Conservation (phyloP, 2,329 filamentous ascomycete genomes). For the Botrytis fragariae region DNA sequence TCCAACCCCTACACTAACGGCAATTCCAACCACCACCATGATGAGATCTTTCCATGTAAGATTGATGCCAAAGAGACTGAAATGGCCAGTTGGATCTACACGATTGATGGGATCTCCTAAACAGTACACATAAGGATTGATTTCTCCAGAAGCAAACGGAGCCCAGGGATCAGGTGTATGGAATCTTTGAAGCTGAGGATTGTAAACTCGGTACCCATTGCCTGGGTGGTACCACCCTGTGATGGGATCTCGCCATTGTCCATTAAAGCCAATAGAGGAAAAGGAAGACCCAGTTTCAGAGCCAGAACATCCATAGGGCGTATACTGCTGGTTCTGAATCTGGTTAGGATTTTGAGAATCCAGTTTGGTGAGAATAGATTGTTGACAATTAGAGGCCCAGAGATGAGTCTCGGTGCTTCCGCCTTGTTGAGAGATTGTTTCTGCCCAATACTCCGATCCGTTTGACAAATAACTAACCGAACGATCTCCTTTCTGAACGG, state of each 20-base stretch:
- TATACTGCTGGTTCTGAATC: slow-evolving; percentile 3
- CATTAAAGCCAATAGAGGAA: slow-evolving; percentile 11
- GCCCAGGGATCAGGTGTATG: slow-evolving; percentile 16
- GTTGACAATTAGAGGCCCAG: slow-evolving; percentile 12
- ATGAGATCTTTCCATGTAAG: slow-evolving; percentile 14
- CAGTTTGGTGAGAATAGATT: background rate
- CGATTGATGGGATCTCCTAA: slow-evolving; percentile 18
- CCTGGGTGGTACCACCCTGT: slow-evolving; percentile 18
- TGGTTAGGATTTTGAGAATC: slow-evolving; percentile 1
- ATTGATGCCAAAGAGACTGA: slow-evolving; percentile 7
- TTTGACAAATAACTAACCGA: slow-evolving; percentile 4
- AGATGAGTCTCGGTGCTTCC: background rate
- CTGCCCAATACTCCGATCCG: slow-evolving; percentile 13
- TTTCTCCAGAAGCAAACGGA: slow-evolving; percentile 16
- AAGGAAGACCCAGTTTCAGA: background rate
- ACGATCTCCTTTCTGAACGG: background rate
- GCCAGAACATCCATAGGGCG: slow-evolving; percentile 11
- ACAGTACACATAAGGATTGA: slow-evolving; percentile 17
- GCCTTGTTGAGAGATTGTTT: background rate
- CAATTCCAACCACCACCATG: slow-evolving; percentile 9
- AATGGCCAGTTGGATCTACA: slow-evolving; percentile 10
- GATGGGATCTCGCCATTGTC: slow-evolving; percentile 17
- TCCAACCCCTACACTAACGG: slow-evolving; percentile 10
- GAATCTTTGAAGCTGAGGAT: slow-evolving; percentile 1
- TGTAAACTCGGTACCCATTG: slow-evolving; percentile 16